phyloP scores from a whole-genome alignment of 2,329 filamentous ascomycete genomes.

The Paraconiothyrium brasiliense region DNA sequence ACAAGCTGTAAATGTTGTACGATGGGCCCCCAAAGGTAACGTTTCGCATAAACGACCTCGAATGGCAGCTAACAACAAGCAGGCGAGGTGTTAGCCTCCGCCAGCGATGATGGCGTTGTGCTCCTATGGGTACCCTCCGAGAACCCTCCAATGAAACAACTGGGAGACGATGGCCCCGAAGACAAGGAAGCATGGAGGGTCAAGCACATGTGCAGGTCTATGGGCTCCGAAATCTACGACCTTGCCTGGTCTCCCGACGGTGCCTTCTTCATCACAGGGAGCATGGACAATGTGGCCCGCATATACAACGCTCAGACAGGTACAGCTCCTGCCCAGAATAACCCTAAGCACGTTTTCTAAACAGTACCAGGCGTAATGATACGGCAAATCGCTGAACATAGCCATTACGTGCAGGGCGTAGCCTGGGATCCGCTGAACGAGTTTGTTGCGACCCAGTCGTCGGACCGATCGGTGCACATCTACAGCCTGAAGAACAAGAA shows the following conservation, averaged over 20 bases:
- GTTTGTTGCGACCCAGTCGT: conserved; percentile 97
- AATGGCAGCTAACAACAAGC: conserved; percentile 29
- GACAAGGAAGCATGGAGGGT: conserved; percentile 97
- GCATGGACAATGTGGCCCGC: conserved; percentile 97
- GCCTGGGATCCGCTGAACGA: conserved; percentile 98
- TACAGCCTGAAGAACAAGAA: conserved; percentile 97
- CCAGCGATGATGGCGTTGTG: conserved; percentile 96
- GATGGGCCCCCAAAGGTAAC: conserved; percentile 92
- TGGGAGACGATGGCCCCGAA: conserved; percentile 79
- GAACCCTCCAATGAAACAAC: conserved; percentile 72
- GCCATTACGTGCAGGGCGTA: conserved; percentile 97
- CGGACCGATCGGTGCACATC: conserved; percentile 96
- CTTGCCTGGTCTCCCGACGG: conserved; percentile 99
- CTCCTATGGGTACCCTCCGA: conserved; percentile 95
- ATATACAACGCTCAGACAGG: conserved; percentile 96
- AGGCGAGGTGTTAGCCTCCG: conserved; percentile 94
- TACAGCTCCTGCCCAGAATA: conserved; percentile 53
- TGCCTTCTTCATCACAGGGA: conserved; percentile 94
- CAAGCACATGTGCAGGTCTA: conserved; percentile 97
- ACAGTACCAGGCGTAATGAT: conserved; percentile 57
- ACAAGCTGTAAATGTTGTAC: conserved; percentile 96
- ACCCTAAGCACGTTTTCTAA: conserved; percentile 24
- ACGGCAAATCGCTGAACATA: conserved; percentile 95
- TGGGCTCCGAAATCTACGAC: conserved; percentile 96
- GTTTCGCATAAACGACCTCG: conserved; percentile 4